Conservation (phyloP, 129 eudicot species). For the Lonicera japonica region DNA sequence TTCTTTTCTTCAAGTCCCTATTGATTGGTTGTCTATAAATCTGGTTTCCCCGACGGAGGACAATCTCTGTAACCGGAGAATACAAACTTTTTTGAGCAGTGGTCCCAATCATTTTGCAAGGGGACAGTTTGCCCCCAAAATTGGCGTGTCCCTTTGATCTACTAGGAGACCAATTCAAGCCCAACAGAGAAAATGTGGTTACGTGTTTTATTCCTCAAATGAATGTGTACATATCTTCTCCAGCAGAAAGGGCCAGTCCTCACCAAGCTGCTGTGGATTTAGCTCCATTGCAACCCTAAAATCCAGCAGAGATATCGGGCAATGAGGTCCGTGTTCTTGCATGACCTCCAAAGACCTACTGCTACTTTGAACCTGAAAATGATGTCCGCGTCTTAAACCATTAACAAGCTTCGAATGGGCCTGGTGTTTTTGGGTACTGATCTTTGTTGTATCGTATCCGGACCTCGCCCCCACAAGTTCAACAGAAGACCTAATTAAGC, state of each 20-base stretch:
- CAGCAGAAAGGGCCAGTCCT: slow-evolving; percentile 78
- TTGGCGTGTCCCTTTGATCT: slow-evolving; percentile 18
- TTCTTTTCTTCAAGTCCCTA: slow-evolving; percentile 28
- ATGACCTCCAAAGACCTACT: slow-evolving; percentile 32
- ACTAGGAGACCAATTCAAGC: slow-evolving; percentile 20
- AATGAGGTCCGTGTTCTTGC: slow-evolving; percentile 30
- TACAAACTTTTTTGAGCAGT: slow-evolving; percentile 7
- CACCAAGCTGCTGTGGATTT: slow-evolving; percentile 73
- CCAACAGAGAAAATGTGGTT: slow-evolving; percentile 12
- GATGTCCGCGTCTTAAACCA: slow-evolving; percentile 44
- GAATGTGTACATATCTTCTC: slow-evolving; percentile 71
- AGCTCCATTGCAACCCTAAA: slow-evolving; percentile 91
- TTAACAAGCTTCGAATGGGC: slow-evolving; percentile 31
- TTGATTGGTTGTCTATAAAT: slow-evolving; percentile 41
- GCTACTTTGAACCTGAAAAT: slow-evolving; percentile 41
- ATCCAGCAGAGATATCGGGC: slow-evolving; percentile 60
- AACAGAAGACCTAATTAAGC: slow-evolving; percentile 64
- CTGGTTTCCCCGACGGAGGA: slow-evolving; percentile 19
- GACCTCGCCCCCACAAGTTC: slow-evolving; percentile 58
- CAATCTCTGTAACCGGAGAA: slow-evolving; percentile 20
- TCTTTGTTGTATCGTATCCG: slow-evolving; percentile 30
- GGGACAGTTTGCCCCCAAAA: slow-evolving; percentile 19
- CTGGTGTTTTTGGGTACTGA: slow-evolving; percentile 32
- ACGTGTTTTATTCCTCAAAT: slow-evolving; percentile 42
- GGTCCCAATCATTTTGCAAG: slow-evolving; percentile 18